Evolutionary conservation across 495 filamentous ascomycete genomes (phyloP).

Genomic region (Cercophora newfieldiana): DNA sequence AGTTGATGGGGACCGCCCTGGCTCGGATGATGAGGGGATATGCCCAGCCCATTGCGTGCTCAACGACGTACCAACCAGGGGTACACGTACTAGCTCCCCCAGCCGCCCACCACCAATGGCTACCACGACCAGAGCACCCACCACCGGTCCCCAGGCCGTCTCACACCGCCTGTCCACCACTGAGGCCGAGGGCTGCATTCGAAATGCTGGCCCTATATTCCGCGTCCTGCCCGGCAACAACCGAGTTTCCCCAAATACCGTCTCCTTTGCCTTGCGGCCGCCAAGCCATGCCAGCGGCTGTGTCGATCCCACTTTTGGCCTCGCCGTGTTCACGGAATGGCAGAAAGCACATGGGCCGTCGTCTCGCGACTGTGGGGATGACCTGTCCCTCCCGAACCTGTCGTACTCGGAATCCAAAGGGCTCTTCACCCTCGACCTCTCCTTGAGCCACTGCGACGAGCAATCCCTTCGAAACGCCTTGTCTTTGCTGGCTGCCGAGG

Average conservation of each 20-base stretch:
- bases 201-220: not conserved
- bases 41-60: not conserved
- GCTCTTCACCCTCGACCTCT: constrained; percentile 1
- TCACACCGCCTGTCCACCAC: not conserved
- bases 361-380: not conserved
- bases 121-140: not conserved
- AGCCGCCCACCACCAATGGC: not conserved
- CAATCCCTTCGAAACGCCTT: not conserved
- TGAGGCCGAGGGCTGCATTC: constrained; percentile 3
- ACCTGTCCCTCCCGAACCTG: not conserved
- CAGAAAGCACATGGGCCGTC: not conserved
- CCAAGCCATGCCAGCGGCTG: not conserved
- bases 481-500: not conserved
- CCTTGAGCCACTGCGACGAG: not conserved
- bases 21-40: constrained; percentile 5
- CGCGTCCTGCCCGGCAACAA: not conserved
- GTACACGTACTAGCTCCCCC: not conserved
- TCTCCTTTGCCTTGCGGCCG: not conserved
- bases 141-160: not conserved
- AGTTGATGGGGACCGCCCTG: not conserved
- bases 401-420: not conserved
- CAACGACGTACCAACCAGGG: not conserved
- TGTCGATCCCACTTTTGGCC: not conserved
- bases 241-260: not conserved
- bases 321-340: constrained; percentile 3